phyloP scores from a whole-genome alignment of 148 eudicot species.

The Tetragonia tetragonoides region DNA sequence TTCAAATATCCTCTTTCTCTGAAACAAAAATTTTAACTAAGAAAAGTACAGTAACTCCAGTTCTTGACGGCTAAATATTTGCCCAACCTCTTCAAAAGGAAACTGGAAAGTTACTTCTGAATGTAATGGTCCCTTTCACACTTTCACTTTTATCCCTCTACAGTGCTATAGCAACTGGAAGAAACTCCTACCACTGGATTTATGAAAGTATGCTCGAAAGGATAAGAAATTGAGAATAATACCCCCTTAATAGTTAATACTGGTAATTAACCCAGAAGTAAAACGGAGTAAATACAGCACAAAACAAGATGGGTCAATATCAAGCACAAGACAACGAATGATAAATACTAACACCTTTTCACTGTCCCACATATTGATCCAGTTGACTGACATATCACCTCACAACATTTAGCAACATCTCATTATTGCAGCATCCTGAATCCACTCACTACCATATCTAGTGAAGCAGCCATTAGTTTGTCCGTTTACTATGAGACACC shows the following conservation, averaged over 20 bases:
- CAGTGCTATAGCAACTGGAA: neutral
- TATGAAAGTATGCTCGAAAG: neutral
- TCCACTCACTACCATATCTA: neutral
- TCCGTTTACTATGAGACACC: neutral
- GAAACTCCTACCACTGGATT: neutral
- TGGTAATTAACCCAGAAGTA: neutral
- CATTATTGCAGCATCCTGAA: conserved; percentile 1
- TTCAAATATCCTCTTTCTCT: neutral
- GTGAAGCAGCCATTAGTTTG: neutral
- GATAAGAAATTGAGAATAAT: neutral
- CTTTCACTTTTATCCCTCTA: neutral
- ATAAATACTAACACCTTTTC: neutral
- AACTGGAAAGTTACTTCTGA: neutral
- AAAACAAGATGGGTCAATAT: neutral
- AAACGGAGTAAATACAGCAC: neutral
- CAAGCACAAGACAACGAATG: neutral
- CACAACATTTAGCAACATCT: conserved; percentile 6
- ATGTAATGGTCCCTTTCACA: neutral
- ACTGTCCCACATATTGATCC: conserved; percentile 8
- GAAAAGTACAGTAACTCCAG: neutral
- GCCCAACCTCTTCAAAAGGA: neutral
- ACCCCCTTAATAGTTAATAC: neutral
- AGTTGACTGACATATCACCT: neutral
- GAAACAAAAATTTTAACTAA: neutral
- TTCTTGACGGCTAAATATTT: neutral